Percentiles rank a stretch among this genome's conserved stretches.
Evolutionary conservation across 2,329 filamentous ascomycete genomes (phyloP).

Genomic region (Phyllosticta capitalensis): DNA sequence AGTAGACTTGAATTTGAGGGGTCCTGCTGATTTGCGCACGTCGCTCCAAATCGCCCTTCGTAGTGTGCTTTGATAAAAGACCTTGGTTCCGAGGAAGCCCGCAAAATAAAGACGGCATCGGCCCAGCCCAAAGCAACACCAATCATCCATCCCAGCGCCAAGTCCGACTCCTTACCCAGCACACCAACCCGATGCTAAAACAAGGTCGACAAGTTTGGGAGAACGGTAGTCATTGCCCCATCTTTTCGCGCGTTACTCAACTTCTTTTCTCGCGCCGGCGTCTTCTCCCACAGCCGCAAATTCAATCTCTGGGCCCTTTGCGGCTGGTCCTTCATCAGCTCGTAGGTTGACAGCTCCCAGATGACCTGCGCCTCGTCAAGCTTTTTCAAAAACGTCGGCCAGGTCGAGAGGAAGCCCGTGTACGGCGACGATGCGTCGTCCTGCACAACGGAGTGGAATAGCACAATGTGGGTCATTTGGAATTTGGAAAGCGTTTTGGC

Average conservation of each 20-base stretch:
- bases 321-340: background rate
- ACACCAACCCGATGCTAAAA: too few relatives aligned
- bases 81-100: background rate
- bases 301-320: background rate
- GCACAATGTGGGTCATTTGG: background rate
- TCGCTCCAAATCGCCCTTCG: background rate
- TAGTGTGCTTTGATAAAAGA: too few relatives aligned
- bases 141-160: too few relatives aligned
- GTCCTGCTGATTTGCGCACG: background rate
- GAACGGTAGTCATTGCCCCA: background rate
- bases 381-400: too few relatives aligned
- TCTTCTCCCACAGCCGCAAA: background rate
- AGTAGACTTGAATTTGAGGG: conserved; percentile 9
- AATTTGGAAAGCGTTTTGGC: background rate
- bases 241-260: background rate
- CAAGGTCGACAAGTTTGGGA: too few relatives aligned
- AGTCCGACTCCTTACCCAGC: too few relatives aligned
- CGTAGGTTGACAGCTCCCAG: background rate
- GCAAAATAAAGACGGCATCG: background rate
- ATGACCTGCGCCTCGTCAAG: too few relatives aligned
- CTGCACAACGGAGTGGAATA: background rate
- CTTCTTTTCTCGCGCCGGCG: background rate
- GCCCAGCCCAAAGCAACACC: too few relatives aligned
- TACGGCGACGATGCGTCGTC: background rate
- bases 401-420: too few relatives aligned